Percentiles rank a stretch among this genome's conserved stretches.
phyloP scores from a whole-genome alignment of 1,284 basidiomycete species.

The Boletus sp. region DNA sequence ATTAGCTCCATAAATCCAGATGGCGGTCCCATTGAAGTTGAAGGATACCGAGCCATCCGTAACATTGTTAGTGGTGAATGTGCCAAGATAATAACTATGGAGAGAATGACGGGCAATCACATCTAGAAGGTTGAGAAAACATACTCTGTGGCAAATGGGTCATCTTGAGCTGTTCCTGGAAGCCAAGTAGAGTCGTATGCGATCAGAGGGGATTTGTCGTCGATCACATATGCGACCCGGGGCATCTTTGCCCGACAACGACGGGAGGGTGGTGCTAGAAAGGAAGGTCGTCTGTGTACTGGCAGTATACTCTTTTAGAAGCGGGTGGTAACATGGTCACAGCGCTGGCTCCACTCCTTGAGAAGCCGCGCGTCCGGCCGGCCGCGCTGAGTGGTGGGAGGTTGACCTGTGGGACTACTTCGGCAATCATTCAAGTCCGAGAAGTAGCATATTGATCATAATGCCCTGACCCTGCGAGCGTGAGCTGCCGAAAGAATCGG shows the following conservation, averaged over 20 bases:
- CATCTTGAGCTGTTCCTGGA: conserved; percentile 20
- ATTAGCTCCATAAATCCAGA: conserved; percentile 41
- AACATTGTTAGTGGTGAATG: conserved; percentile 38
- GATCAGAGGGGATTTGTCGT: conserved; percentile 39
- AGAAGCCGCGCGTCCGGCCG: too few relatives aligned
- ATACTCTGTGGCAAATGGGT: conserved; percentile 26
- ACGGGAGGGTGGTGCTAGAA: not conserved
- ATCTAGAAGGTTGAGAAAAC: not conserved
- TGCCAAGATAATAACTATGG: conserved; percentile 36
- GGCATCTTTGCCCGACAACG: conserved; percentile 26
- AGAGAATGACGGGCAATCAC: not conserved
- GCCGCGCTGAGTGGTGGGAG: too few relatives aligned
- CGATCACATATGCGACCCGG: conserved; percentile 29
- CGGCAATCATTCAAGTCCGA: too few relatives aligned
- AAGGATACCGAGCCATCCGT: conserved; percentile 34
- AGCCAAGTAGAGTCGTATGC: conserved; percentile 32
- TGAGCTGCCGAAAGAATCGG: too few relatives aligned
- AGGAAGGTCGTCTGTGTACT: not conserved
- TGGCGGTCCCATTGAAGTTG: conserved; percentile 42
- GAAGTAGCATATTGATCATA: too few relatives aligned
- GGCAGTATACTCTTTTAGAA: not conserved
- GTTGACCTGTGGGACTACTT: too few relatives aligned
- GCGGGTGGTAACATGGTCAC: too few relatives aligned
- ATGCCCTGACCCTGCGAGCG: too few relatives aligned
- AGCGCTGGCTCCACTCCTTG: too few relatives aligned